Evolutionary conservation across 2,329 filamentous ascomycete species (phyloP).

Genomic region (Xylaria sp.): DNA sequence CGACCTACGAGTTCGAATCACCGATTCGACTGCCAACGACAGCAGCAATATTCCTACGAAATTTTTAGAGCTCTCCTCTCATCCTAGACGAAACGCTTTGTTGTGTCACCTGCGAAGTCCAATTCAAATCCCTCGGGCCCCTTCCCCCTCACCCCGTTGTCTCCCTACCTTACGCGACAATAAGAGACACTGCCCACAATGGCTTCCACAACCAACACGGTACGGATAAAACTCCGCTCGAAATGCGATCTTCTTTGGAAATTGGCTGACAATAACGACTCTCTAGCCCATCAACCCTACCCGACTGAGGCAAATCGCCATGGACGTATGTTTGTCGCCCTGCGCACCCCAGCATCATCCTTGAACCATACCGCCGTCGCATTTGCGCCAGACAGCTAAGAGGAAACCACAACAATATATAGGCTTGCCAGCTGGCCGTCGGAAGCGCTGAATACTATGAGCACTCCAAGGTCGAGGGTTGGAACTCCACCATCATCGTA

Average conservation of each 20-base stretch:
- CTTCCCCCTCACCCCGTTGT: constrained; percentile 15
- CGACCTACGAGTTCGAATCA: neutral
- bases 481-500: constrained; percentile 96
- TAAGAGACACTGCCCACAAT: constrained; percentile 37
- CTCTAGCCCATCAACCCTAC: constrained; percentile 77
- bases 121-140: constrained; percentile 1
- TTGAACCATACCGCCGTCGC: constrained; percentile 6
- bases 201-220: constrained; percentile 46
- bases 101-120: constrained; percentile 2
- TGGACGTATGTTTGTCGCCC: constrained; percentile 70
- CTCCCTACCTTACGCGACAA: neutral
- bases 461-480: constrained; percentile 83
- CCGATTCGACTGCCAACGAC: neutral
- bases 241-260: neutral
- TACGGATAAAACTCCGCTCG: constrained; percentile 33
- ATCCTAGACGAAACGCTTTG: neutral
- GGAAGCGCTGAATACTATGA: constrained; percentile 82
- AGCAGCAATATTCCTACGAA: neutral
- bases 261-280: constrained; percentile 33
- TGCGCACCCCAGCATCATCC: constrained; percentile 9
- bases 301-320: constrained; percentile 85
- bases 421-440: constrained; percentile 88
- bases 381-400: constrained; percentile 32
- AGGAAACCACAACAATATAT: constrained; percentile 38
- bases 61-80: neutral